Evolutionary conservation across 768 basidiomycete species (phyloP).

Genomic region (Boletellus ananas): DNA sequence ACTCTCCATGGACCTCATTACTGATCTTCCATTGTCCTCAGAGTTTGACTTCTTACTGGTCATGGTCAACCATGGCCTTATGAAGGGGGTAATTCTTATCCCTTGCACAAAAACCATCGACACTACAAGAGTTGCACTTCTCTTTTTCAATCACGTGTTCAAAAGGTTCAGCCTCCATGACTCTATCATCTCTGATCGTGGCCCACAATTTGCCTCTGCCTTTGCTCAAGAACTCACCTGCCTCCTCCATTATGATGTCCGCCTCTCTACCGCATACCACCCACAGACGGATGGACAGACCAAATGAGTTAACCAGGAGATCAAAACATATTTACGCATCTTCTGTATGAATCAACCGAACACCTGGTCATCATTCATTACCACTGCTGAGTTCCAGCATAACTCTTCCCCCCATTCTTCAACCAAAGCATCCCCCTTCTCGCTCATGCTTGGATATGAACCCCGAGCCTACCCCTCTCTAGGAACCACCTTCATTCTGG

Average conservation of each 20-base stretch:
- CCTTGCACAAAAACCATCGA: too few relatives aligned
- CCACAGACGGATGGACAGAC: neutral
- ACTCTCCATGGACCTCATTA: neutral
- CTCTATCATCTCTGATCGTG: too few relatives aligned
- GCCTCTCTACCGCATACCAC: neutral
- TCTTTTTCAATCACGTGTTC: too few relatives aligned
- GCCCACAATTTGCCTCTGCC: neutral
- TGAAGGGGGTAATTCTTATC: too few relatives aligned
- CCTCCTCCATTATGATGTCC: neutral
- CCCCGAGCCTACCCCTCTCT: too few relatives aligned
- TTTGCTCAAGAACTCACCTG: neutral
- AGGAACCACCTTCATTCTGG: too few relatives aligned
- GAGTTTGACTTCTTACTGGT: neutral
- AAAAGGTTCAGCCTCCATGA: too few relatives aligned
- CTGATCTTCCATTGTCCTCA: neutral
- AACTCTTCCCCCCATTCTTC: too few relatives aligned
- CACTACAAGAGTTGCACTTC: too few relatives aligned
- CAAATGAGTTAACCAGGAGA: neutral
- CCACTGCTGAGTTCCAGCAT: neutral
- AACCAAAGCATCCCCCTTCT: too few relatives aligned
- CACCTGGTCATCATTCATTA: neutral
- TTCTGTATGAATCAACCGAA: neutral
- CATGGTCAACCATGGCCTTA: too few relatives aligned
- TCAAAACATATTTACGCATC: neutral
- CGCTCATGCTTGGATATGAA: too few relatives aligned